phyloP scores from a whole-genome alignment of 805 yeast species.

The Kodamaea leandrae region DNA sequence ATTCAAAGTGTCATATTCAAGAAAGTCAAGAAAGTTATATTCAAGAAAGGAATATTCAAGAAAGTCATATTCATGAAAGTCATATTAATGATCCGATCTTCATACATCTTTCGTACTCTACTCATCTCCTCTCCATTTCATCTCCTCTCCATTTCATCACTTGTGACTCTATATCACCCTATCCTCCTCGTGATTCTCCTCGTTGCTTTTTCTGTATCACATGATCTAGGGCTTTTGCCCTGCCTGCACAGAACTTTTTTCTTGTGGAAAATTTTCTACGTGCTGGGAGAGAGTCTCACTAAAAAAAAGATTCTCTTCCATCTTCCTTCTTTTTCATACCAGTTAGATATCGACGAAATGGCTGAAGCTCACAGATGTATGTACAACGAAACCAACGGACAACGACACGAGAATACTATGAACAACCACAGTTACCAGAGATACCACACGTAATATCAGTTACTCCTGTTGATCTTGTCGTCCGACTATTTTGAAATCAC shows the following conservation, averaged over 20 bases:
- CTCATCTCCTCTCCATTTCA: no score
- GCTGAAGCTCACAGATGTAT: conserved; percentile 98
- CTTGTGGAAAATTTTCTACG: conserved; percentile 5
- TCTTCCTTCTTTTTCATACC: conserved; percentile 11
- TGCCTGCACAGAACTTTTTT: conserved; percentile 2
- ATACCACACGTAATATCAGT: background rate
- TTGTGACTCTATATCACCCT: no score
- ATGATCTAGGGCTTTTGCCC: conserved; percentile 5
- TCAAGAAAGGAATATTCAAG: no score
- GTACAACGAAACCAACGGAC: conserved; percentile 46
- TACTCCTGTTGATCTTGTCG: background rate
- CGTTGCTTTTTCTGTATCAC: background rate
- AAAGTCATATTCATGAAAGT: no score
- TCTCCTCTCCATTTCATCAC: no score
- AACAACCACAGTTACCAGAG: background rate
- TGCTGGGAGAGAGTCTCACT: conserved; percentile 1
- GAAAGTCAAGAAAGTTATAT: no score
- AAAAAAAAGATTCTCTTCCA: conserved; percentile 6
- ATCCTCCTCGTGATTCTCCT: background rate
- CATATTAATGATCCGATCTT: no score
- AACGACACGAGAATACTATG: background rate
- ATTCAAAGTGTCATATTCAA: no score
- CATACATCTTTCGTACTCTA: no score
- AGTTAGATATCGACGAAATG: conserved; percentile 48
- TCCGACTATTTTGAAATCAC: background rate